A percentile compares a stretch with the other conserved stretches of the same genome.
phyloP scores from a whole-genome alignment of 2,329 filamentous ascomycete species.

The Hypoxylon sp. region DNA sequence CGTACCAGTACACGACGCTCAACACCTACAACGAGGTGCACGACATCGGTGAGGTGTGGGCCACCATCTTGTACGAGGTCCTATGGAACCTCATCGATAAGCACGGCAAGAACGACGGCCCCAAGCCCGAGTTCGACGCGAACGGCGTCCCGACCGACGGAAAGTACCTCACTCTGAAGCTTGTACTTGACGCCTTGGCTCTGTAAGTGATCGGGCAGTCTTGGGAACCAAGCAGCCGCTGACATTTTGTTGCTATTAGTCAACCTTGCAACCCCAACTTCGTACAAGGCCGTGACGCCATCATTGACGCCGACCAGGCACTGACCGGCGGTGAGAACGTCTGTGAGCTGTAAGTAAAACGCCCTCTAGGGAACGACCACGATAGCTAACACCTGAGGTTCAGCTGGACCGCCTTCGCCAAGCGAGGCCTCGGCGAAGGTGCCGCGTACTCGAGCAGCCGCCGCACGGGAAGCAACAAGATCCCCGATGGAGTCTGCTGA shows the following conservation, averaged over 20 bases:
- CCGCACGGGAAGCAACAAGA: slow-evolving; percentile 51
- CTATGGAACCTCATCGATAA: slow-evolving; percentile 68
- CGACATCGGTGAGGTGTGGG: slow-evolving; percentile 65
- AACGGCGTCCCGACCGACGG: slow-evolving; percentile 64
- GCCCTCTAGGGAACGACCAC: not conserved
- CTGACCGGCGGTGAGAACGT: slow-evolving; percentile 64
- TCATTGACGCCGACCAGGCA: slow-evolving; percentile 64
- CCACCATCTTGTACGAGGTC: slow-evolving; percentile 67
- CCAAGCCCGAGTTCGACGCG: slow-evolving; percentile 56
- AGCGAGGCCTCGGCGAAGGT: slow-evolving; percentile 63
- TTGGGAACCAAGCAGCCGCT: not conserved
- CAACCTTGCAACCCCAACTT: slow-evolving; percentile 68
- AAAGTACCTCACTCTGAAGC: slow-evolving; percentile 64
- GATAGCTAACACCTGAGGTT: slow-evolving; percentile 17
- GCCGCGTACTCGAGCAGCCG: slow-evolving; percentile 49
- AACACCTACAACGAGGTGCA: slow-evolving; percentile 59
- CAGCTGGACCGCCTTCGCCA: slow-evolving; percentile 65
- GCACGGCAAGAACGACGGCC: slow-evolving; percentile 62
- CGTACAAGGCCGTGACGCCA: slow-evolving; percentile 63
- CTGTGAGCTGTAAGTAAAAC: slow-evolving; percentile 58
- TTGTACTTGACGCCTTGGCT: slow-evolving; percentile 64
- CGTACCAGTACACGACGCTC: slow-evolving; percentile 61
- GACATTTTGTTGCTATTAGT: slow-evolving; percentile 35
- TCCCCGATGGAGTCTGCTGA: slow-evolving; percentile 54
- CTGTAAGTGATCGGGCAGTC: slow-evolving; percentile 52